These are phyloP conservation scores for Brassica incana DNA, from an alignment of 345 rosid species.

Conservation along the genomic window DNA sequence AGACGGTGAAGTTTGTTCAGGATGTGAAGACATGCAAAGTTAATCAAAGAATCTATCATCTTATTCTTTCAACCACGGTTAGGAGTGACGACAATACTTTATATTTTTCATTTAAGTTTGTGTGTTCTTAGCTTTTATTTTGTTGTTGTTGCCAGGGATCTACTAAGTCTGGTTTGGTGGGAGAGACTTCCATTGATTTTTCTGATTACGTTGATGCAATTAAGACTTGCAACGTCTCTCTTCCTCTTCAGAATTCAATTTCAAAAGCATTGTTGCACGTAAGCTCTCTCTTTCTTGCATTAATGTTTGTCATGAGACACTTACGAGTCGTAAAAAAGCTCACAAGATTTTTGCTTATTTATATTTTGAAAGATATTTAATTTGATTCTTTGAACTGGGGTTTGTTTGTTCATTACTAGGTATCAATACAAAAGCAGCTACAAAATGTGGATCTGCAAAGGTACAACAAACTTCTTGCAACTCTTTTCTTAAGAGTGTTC, in stretches of 20 bases:
- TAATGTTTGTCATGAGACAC: slow-evolving; percentile 36
- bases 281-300: slow-evolving; percentile 45
- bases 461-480: slow-evolving; percentile 33
- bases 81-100: slow-evolving; percentile 5
- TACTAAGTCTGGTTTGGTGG: slow-evolving; percentile 67
- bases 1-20: slow-evolving; percentile 61
- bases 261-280: slow-evolving; percentile 90
- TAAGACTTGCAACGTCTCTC: slow-evolving; percentile 62
- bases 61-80: slow-evolving; percentile 73
- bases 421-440: slow-evolving; percentile 67
- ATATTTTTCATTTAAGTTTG: not conserved
- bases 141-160: slow-evolving; percentile 58
- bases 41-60: slow-evolving; percentile 66
- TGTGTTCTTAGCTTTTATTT: not conserved
- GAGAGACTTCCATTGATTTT: slow-evolving; percentile 84
- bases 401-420: slow-evolving; percentile 43
- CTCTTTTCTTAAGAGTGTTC: not conserved
- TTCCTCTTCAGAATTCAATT: slow-evolving; percentile 81
- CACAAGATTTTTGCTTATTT: slow-evolving; percentile 33
- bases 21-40: slow-evolving; percentile 68
- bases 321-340: slow-evolving; percentile 8
- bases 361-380: slow-evolving; percentile 13
- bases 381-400: slow-evolving; percentile 33
- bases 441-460: slow-evolving; percentile 55
- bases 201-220: slow-evolving; percentile 62